Evolutionary conservation across 2,329 filamentous ascomycete species (phyloP), one percentile per base, ranked within the genome.

Genomic region (Rhynchosporium secalis): DNA sequence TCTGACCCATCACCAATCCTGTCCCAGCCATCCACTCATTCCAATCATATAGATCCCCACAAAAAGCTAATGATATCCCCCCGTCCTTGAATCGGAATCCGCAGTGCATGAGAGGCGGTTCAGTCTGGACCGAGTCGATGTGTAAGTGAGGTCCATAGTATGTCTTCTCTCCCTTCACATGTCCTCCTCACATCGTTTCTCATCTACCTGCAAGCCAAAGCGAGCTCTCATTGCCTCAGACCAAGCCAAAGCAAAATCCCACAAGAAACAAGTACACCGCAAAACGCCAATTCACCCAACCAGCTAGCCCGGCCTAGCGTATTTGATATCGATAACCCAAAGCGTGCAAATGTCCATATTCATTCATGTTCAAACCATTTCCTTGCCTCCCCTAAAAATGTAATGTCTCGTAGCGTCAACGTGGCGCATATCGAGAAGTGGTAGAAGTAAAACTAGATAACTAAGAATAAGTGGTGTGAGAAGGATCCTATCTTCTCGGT

Each of bases 271-370:
- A 38, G 6, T 26, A 47, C 31, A 52, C 48, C 48, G 15, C 6
- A 38, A 3, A 52, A 52, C 48, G 31, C 48, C 48, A 36, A 20
- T 20, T 20, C 20, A 52, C 31, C 48, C 31, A 26, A 36, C 29
- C 47, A 51, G 47, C 48, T 33, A 52, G 31, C 28, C 48, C 48
- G n/a, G 47, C 47, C 47, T 49, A 49, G 47, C 48, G 15, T 52
- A 52, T 38, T 52, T 20, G 20, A 20, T 20, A 20, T 20, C 20
- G 48, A 52, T 52, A 52, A 36, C 48, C 31, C 48, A 52, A 52
- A 15, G 20, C 48, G 10, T 36, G 48, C 31, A 52, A 38, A 52
- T n/a, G 36, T 36, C 29, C n/a, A 36, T 20, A 38, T 38, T 20
- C 20, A 20, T 20, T 20, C 20, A 20, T 20, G 20, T 29, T 52